Percentiles rank a stretch among this genome's conserved stretches.
phyloP scores from a whole-genome alignment of 306 rosid genomes.

The Cucurbita moschata region DNA sequence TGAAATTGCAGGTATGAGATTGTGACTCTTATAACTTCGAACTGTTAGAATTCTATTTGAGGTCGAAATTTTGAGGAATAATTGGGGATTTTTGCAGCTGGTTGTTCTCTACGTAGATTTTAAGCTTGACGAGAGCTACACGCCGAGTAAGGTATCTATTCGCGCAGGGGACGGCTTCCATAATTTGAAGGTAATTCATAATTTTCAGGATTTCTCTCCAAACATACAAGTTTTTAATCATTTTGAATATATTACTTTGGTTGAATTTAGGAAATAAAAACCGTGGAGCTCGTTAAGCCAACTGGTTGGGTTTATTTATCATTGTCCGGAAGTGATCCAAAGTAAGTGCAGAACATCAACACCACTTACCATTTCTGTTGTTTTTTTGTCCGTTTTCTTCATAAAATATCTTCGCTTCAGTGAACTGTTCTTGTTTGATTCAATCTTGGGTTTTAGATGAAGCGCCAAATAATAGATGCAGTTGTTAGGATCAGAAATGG shows the following conservation, averaged over 20 bases:
- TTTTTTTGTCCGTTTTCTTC: not conserved
- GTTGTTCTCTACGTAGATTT: conserved; percentile 78
- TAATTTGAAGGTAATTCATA: conserved; percentile 50
- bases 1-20: conserved; percentile 47
- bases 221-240: not conserved
- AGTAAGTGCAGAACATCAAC: conserved; percentile 23
- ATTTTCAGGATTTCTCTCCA: not conserved
- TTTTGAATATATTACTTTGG: conserved; percentile 5
- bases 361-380: not conserved
- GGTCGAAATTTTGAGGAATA: not conserved
- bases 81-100: conserved; percentile 21
- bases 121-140: conserved; percentile 93
- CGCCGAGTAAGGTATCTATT: conserved; percentile 67
- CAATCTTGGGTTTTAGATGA: not conserved
- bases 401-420: not conserved
- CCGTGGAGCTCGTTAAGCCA: conserved; percentile 76
- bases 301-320: conserved; percentile 82
- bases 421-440: not conserved
- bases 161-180: conserved; percentile 93
- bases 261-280: conserved; percentile 63
- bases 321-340: conserved; percentile 71
- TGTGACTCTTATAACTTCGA: not conserved
- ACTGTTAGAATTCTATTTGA: not conserved
- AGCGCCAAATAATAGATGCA: not conserved
- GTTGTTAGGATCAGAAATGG: not conserved